A percentile compares a stretch with the other conserved stretches of the same genome.
phyloP scores from a whole-genome alignment of 2,329 filamentous ascomycete species.

The Pseudovirgaria hyperparasitica region DNA sequence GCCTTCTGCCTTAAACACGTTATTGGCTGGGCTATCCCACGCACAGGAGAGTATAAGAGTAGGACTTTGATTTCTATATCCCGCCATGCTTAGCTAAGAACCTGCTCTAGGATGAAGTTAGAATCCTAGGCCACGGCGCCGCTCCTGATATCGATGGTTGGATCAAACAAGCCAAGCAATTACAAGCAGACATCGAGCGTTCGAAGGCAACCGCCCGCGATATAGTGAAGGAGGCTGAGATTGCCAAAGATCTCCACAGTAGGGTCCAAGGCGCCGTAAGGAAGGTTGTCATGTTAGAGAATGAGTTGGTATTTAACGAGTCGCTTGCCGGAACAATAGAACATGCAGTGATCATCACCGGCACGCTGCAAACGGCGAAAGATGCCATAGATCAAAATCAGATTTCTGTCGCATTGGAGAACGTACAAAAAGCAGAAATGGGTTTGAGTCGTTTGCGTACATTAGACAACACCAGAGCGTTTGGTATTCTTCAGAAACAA shows the following conservation, averaged over 20 bases:
- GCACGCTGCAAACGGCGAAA: constrained; percentile 34
- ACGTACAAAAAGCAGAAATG: constrained; percentile 35
- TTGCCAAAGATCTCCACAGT: constrained; percentile 48
- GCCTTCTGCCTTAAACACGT: constrained; percentile 32
- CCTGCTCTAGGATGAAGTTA: constrained; percentile 52
- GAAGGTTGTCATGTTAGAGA: constrained; percentile 43
- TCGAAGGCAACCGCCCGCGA: constrained; percentile 69
- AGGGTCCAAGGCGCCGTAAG: constrained; percentile 48
- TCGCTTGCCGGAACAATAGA: constrained; percentile 37
- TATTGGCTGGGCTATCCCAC: constrained; percentile 38
- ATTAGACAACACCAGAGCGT: constrained; percentile 48
- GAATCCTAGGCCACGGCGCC: constrained; percentile 60
- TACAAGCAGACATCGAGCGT: constrained; percentile 74
- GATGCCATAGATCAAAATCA: constrained; percentile 31
- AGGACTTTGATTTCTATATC: neutral
- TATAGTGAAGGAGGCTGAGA: constrained; percentile 67
- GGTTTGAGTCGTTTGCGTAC: constrained; percentile 44
- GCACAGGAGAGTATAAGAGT: constrained; percentile 43
- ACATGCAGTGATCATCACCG: constrained; percentile 37
- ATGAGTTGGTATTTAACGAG: constrained; percentile 48
- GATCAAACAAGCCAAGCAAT: constrained; percentile 70
- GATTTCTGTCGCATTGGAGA: constrained; percentile 34
- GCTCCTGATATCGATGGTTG: constrained; percentile 73
- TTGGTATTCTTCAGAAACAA: constrained; percentile 52
- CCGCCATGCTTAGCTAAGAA: neutral